phyloP scores from a whole-genome alignment of 345 rosid species.

The Rhizophora apiculata region DNA sequence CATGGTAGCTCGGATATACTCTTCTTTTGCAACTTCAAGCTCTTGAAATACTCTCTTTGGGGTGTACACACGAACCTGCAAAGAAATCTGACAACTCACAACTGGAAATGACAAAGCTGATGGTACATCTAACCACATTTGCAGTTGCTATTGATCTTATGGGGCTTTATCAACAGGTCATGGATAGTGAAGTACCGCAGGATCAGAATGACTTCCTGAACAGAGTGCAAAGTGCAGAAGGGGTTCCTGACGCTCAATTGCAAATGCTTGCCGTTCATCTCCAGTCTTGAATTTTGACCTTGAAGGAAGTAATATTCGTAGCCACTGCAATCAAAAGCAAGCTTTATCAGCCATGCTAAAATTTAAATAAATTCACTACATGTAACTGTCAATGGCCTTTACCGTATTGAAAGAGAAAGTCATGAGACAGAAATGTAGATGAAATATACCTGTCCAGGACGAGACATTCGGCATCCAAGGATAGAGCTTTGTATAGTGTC shows the following conservation, averaged over 20 bases:
- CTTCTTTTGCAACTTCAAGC: conserved; percentile 82
- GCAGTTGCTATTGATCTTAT: too few species aligned
- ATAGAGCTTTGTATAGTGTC: conserved; percentile 73
- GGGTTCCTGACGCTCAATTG: conserved; percentile 60
- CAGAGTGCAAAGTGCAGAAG: conserved; percentile 81
- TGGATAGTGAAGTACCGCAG: conserved; percentile 57
- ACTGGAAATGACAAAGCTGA: not conserved
- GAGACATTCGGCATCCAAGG: conserved; percentile 83
- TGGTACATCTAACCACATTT: too few species aligned
- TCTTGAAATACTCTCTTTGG: conserved; percentile 72
- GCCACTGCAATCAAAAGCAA: conserved; percentile 60
- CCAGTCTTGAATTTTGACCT: conserved; percentile 67
- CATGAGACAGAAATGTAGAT: too few species aligned
- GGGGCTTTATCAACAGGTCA: not conserved
- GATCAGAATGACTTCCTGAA: conserved; percentile 94
- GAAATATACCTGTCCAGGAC: conserved; percentile 83
- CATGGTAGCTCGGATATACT: conserved; percentile 72
- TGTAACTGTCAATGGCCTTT: not conserved
- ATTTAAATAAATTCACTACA: not conserved
- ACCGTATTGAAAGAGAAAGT: too few species aligned
- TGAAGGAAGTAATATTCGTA: conserved; percentile 63
- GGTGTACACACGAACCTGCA: conserved; percentile 79
- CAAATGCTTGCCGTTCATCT: conserved; percentile 65
- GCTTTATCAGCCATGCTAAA: conserved; percentile 12
- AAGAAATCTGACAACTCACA: not conserved